Evolutionary conservation across 176 grass and related monocot species (phyloP).

Genomic region (Typha latifolia): DNA sequence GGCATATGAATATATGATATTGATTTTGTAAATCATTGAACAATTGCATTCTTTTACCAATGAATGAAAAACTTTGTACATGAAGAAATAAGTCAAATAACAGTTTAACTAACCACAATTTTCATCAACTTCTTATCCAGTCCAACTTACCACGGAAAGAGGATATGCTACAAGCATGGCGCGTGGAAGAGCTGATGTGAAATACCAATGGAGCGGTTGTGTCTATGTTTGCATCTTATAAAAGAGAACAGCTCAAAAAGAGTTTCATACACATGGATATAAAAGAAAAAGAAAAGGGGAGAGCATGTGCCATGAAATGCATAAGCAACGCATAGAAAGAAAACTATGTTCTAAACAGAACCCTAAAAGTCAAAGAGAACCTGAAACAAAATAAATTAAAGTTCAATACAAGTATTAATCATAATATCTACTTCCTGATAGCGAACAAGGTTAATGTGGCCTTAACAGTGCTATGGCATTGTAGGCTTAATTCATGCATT

Average conservation of each 20-base stretch:
- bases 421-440: background rate
- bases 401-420: background rate
- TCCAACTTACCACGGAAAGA: slow-evolving; percentile 63
- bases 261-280: background rate
- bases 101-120: background rate
- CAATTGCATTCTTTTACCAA: background rate
- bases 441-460: too few relatives aligned
- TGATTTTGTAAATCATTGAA: too few relatives aligned
- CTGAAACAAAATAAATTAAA: background rate
- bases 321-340: background rate
- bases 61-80: background rate
- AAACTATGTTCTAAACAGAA: background rate
- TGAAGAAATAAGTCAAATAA: background rate
- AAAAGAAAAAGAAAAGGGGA: background rate
- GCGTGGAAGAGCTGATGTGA: slow-evolving; percentile 86
- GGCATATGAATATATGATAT: too few relatives aligned
- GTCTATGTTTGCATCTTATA: slow-evolving; percentile 39
- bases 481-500: too few relatives aligned
- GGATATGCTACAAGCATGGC: slow-evolving; percentile 85
- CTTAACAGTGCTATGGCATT: too few relatives aligned
- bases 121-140: background rate
- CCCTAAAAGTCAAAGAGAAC: background rate
- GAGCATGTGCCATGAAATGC: too few relatives aligned
- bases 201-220: slow-evolving; percentile 89
- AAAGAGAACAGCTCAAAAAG: slow-evolving; percentile 18